These are phyloP conservation scores for Suhomyces terraborum DNA, from an alignment of 1,139 yeast genomes.

Conservation along the genomic window DNA sequence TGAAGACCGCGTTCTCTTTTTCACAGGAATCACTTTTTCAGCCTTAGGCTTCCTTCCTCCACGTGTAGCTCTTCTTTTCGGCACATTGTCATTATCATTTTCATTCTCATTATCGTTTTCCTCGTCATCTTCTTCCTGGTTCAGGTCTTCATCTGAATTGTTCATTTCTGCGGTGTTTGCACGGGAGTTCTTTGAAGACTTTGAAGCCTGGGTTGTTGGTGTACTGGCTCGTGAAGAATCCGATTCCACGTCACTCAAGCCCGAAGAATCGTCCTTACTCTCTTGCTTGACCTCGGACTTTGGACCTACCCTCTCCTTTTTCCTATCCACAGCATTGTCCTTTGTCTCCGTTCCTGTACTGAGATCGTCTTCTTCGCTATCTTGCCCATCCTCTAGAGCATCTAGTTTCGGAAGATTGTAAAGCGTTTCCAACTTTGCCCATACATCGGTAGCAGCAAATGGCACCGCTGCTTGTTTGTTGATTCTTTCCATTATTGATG, in stretches of 20 bases:
- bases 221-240: slow-evolving; percentile 9
- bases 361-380: not conserved
- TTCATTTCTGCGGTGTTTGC: slow-evolving; percentile 9
- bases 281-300: slow-evolving; percentile 4
- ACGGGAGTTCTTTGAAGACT: slow-evolving; percentile 4
- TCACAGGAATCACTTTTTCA: slow-evolving; percentile 18
- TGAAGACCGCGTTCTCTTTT: slow-evolving; percentile 33
- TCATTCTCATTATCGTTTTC: slow-evolving; percentile 9
- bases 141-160: slow-evolving; percentile 9
- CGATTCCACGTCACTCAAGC: slow-evolving; percentile 12
- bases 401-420: slow-evolving; percentile 62
- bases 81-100: not conserved
- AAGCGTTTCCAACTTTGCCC: slow-evolving; percentile 55
- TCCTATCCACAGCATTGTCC: slow-evolving; percentile 3
- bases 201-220: not conserved
- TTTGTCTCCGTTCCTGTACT: slow-evolving; percentile 3
- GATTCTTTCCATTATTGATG: slow-evolving; percentile 53
- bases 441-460: slow-evolving; percentile 53
- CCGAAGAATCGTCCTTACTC: slow-evolving; percentile 9
- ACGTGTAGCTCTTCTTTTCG: not conserved
- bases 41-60: slow-evolving; percentile 6
- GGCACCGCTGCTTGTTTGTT: slow-evolving; percentile 36
- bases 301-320: slow-evolving; percentile 4
- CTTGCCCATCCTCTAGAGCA: slow-evolving; percentile 41
- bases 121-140: slow-evolving; percentile 6